A percentile compares a stretch with the other conserved stretches of the same genome.
These are phyloP conservation scores for Wakefieldia striispora DNA, from an alignment of 768 basidiomycete species.

Conservation along the genomic window DNA sequence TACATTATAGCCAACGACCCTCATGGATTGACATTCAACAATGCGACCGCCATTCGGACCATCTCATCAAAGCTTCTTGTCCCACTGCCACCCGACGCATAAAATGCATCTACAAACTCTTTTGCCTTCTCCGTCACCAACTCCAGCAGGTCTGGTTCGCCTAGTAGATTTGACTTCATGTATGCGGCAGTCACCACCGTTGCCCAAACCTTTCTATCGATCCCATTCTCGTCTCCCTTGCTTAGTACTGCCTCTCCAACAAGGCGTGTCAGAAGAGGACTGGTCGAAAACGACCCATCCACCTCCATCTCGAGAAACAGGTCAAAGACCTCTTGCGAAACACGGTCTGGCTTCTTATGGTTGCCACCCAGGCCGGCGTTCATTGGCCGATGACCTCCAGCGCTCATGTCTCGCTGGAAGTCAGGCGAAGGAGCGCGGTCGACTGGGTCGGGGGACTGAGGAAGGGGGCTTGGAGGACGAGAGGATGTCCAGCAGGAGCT, in stretches of 20 bases:
- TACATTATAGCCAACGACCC: too few relatives aligned
- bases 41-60: constrained; percentile 13
- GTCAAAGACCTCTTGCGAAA: constrained; percentile 30
- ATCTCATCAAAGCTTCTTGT: constrained; percentile 16
- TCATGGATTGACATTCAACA: constrained; percentile 2
- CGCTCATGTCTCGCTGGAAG: constrained; percentile 6
- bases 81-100: not conserved
- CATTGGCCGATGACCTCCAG: not conserved
- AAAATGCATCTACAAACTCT: constrained; percentile 34
- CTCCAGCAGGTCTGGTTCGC: constrained; percentile 41
- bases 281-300: constrained; percentile 48
- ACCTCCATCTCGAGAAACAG: constrained; percentile 40
- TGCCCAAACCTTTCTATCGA: constrained; percentile 43
- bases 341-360: too few relatives aligned
- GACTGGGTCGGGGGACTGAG: constrained; percentile 26
- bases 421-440: constrained; percentile 35
- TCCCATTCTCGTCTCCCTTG: constrained; percentile 29
- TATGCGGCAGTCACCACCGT: constrained; percentile 49
- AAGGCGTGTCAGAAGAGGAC: constrained; percentile 32
- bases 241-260: constrained; percentile 36
- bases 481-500: constrained; percentile 32
- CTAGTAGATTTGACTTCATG: constrained; percentile 36
- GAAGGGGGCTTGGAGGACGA: constrained; percentile 20
- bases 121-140: constrained; percentile 41
- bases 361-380: not conserved